Evolutionary conservation across 2,329 filamentous ascomycete species (phyloP), one percentile per base, ranked within the genome.

Genomic region (Sporothrix phasma): DNA sequence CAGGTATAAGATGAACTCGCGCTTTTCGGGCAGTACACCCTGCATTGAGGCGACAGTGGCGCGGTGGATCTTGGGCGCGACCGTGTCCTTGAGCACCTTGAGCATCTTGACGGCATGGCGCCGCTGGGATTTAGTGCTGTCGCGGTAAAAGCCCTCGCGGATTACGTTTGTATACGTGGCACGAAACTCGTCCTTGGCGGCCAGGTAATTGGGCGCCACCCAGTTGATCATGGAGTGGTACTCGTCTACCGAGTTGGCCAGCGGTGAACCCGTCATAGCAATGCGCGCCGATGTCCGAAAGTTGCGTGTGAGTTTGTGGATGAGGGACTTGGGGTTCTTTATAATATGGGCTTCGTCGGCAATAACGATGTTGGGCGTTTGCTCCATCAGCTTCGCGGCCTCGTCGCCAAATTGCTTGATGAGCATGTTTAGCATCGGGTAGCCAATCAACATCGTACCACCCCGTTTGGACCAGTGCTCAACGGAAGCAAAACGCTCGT

Each of bases 181-280:
- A 22, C 79, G 81, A 73, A 97, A 97, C 70, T 92, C 87, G 0
- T 74, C 70, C 10, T 80, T 74, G 3, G 83, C 80, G 0, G 90
- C 91, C 2, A 96, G 79, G 72, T 90, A 96, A 26, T 84, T 84
- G 0, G 89, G 89, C 1, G 90, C 87, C 60, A 94, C 85, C 90
- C 91, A 96, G 67, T 92, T 83, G 65, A 96, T 88, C 84, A 96
- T 90, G n/a, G 86, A 78, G 71, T 87, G 91, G 71, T 96, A 96
- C 70, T 97, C 92, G 31, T 82, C 78, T 0, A 96, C 84, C 61
- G 90, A 89, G 71, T 96, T 97, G 4, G 89, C 86, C 61, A 97
- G 78, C 0, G 92, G 92, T 0, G 92, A 93, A 0, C 92, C 92
- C 0, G 92, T 96, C 66, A 97, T 78, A 5, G 91, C 92, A 68